Evolutionary conservation across 345 rosid genomes (phyloP).

Genomic region (Arabidopsis thaliana): TAIR10.1 NC_003071.7:8886501-8887000

Average conservation of each 20-base stretch:
- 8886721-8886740: too few relatives aligned
- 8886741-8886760: too few relatives aligned
- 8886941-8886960: too few relatives aligned
- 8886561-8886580: not conserved
- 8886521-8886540: slow-evolving; percentile 8
- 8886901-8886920: too few relatives aligned
- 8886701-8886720: too few relatives aligned
- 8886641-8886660: not conserved
- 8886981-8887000: too few relatives aligned
- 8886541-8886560: slow-evolving; percentile 26
- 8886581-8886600: not conserved
- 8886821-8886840: slow-evolving; percentile 25
- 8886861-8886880: slow-evolving; percentile 47
- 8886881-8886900: too few relatives aligned
- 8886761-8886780: too few relatives aligned
- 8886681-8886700: not conserved
- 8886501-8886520: not conserved
- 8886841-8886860: slow-evolving; percentile 30
- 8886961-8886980: too few relatives aligned
- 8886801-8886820: slow-evolving; percentile 9
- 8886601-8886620: too few relatives aligned
- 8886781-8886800: slow-evolving; percentile 37
- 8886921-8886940: too few relatives aligned
- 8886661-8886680: slow-evolving; percentile 11
- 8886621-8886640: too few relatives aligned